Conservation (phyloP, 2,329 filamentous ascomycete species). For the Ascocoryne sarcoides region DNA sequence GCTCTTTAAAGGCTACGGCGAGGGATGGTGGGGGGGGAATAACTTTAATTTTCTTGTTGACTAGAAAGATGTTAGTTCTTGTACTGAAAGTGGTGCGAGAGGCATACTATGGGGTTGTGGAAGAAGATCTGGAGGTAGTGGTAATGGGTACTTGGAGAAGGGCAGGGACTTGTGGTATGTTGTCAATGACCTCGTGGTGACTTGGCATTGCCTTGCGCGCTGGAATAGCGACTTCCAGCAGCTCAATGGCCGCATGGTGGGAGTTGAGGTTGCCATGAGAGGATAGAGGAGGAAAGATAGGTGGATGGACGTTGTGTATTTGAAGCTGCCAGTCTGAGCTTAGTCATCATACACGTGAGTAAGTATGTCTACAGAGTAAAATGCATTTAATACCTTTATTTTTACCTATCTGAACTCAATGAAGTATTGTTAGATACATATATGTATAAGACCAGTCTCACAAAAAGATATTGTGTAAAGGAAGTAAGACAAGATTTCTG, state of each 20-base stretch:
- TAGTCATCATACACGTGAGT: too few species aligned
- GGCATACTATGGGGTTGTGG: slow-evolving; percentile 11
- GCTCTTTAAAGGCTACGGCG: slow-evolving; percentile 50
- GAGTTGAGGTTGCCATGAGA: slow-evolving; percentile 23
- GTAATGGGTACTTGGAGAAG: slow-evolving; percentile 9
- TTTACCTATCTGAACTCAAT: too few species aligned
- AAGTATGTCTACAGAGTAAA: too few species aligned
- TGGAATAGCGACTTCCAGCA: slow-evolving; percentile 60
- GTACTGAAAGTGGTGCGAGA: background rate
- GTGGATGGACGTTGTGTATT: too few species aligned
- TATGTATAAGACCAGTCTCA: too few species aligned
- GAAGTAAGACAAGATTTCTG: too few species aligned
- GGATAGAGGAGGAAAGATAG: too few species aligned
- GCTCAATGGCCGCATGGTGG: slow-evolving; percentile 55
- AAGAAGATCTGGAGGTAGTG: slow-evolving; percentile 6
- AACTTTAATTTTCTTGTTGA: slow-evolving; percentile 40
- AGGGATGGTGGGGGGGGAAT: slow-evolving; percentile 47
- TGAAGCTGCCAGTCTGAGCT: too few species aligned
- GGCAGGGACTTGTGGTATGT: slow-evolving; percentile 37
- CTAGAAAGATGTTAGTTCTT: slow-evolving; percentile 12
- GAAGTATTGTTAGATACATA: too few species aligned
- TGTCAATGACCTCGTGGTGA: slow-evolving; percentile 38
- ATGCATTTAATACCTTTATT: too few species aligned
- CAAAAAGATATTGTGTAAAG: too few species aligned
- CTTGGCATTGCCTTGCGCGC: slow-evolving; percentile 43